Evolutionary conservation across 2,329 filamentous ascomycete genomes (phyloP).

Genomic region (Aspergillus floridensis): DNA sequence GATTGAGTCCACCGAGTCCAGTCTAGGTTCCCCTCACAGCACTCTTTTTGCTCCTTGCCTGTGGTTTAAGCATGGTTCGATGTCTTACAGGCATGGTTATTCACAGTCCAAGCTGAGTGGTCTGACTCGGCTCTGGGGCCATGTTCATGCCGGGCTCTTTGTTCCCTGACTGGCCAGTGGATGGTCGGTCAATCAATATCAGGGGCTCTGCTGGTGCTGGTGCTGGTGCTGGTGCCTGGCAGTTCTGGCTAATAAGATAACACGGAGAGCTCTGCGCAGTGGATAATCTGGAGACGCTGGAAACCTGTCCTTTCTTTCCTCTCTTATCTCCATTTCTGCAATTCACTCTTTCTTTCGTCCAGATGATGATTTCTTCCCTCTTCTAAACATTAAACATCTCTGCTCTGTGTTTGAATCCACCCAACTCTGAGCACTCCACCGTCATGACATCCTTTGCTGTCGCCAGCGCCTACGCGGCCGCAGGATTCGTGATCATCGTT

Average conservation of each 20-base stretch:
- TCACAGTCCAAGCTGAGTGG: not conserved
- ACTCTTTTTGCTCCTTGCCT: not conserved
- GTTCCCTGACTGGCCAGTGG: not conserved
- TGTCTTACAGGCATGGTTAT: not conserved
- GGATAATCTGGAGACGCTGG: not conserved
- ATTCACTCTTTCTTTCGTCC: not conserved
- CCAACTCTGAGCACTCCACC: not conserved
- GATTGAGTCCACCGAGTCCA: no score
- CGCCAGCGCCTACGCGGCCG: constrained; percentile 13
- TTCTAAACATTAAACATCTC: not conserved
- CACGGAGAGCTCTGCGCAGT: no score
- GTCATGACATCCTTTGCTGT: constrained; percentile 18
- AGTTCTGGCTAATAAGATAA: not conserved
- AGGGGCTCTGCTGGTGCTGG: not conserved
- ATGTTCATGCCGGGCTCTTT: not conserved
- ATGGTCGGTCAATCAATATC: not conserved
- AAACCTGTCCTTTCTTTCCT: not conserved
- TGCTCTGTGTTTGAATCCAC: not conserved
- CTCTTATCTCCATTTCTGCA: not conserved
- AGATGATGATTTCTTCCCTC: not conserved
- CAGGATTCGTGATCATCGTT: constrained; percentile 10
- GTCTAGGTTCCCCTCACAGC: not conserved
- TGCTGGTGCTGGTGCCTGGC: not conserved
- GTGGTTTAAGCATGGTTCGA: not conserved
- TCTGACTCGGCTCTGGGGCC: constrained; percentile 3